Evolutionary conservation across 768 basidiomycete genomes (phyloP), one percentile per base, ranked within the genome.

Genomic region (Pleurotus platypus): DNA sequence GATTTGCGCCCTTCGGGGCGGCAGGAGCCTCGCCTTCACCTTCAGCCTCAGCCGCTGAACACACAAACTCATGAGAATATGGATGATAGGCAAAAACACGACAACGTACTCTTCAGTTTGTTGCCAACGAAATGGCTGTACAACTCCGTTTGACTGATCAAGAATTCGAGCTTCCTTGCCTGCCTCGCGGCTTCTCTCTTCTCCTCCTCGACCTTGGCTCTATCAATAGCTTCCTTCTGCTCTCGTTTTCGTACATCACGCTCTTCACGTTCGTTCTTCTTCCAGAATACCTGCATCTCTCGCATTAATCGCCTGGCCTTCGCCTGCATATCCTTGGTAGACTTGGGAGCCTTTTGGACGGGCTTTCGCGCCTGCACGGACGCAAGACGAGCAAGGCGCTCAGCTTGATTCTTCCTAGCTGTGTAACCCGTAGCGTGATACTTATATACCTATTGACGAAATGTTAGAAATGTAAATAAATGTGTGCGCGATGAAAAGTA

Each of bases 61-160:
- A 58, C n/a, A 11, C 30, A 3, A 11, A 35, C 4, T 35, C 30
- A 3, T 35, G 3, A 35, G 30, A 35, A 35, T 35, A 11, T 35
- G 8, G 2, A 11, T 4, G 30, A 35, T 2, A 35, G 30, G 12
- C 30, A 35, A 35, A 2, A 35, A 4, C 30, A 35, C 30, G 30
- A 24, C 4, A 37, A 73, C 86, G 64, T 70, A 92, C 91, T 93
- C 70, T 92, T 92, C 54, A 93, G 81, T 74, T 98, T 98, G 73
- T 87, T 97, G 30, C 96, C 96, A 58, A 99, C 94, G 80, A 99
- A 98, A 75, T 99, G 97, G 62, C 92, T 94, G 73, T 98, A 99
- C 6, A 98, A 82, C 69, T 99, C 97, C 3, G 97, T 98, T 72
- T 98, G 96, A 58, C 92, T 98, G 70, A 99, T 94, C 72, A 99